Evolutionary conservation across 73 alveolate species (phyloP).

Genomic region (Blepharisma japonicum): DNA sequence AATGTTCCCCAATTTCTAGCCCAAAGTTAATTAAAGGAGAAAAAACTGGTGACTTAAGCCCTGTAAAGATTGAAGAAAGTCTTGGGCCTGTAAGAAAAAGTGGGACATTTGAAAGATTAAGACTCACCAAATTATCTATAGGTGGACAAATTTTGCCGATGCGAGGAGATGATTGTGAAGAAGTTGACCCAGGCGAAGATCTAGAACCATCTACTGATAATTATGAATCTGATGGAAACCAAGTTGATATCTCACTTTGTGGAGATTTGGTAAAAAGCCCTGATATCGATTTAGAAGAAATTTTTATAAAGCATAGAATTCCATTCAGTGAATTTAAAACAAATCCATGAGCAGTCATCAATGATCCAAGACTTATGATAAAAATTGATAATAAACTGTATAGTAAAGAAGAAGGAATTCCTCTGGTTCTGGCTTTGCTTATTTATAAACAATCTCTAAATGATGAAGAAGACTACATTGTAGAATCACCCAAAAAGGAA

Average conservation of each 20-base stretch:
- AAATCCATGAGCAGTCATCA: constrained; percentile 74
- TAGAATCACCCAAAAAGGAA: too few species aligned
- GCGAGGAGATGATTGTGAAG: constrained; percentile 8
- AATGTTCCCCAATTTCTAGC: too few species aligned
- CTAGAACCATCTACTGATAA: constrained; percentile 29
- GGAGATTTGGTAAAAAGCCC: constrained; percentile 37
- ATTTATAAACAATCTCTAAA: constrained; percentile 68
- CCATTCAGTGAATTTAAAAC: constrained; percentile 56
- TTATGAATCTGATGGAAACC: constrained; percentile 29
- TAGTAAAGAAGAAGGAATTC: constrained; percentile 83
- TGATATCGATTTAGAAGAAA: constrained; percentile 25
- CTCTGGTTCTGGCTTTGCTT: constrained; percentile 76
- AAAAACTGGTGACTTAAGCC: not conserved
- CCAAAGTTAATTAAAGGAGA: not conserved
- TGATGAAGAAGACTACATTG: too few species aligned
- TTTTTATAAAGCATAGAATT: constrained; percentile 59
- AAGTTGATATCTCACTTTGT: constrained; percentile 51
- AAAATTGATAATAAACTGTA: constrained; percentile 74
- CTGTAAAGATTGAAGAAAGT: constrained; percentile 7
- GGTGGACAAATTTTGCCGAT: not conserved
- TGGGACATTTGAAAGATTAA: too few species aligned
- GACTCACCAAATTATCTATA: not conserved
- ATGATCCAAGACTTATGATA: constrained; percentile 73
- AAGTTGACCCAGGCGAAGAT: constrained; percentile 15
- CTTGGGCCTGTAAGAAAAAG: too few species aligned